A percentile compares a stretch with the other conserved stretches of the same genome.
Conservation (phyloP, 768 basidiomycete genomes). For the Russula abietina region DNA sequence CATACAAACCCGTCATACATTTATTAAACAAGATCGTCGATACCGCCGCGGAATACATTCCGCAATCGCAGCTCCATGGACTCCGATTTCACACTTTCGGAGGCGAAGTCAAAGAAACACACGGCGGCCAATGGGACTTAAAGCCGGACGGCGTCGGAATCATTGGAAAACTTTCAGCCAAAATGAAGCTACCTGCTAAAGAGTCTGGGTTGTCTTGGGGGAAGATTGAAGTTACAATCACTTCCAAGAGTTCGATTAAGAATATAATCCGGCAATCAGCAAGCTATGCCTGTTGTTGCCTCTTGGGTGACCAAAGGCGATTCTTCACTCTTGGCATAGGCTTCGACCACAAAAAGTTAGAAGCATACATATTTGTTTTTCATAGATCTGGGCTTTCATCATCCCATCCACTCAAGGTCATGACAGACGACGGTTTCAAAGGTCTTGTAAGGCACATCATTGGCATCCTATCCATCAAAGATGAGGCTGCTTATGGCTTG, state of each 20-base stretch:
- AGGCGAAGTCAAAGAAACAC: background rate
- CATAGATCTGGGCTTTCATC: background rate
- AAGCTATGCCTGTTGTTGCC: background rate
- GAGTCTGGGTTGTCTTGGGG: background rate
- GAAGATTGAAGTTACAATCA: background rate
- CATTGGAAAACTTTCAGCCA: background rate
- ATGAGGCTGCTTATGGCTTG: background rate
- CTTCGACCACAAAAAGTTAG: background rate
- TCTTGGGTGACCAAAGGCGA: background rate
- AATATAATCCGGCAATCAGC: background rate
- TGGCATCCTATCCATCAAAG: background rate
- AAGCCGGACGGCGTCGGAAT: background rate
- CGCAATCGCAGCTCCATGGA: background rate
- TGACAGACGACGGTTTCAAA: background rate
- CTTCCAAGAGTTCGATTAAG: background rate
- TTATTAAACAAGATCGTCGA: background rate
- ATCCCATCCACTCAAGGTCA: background rate
- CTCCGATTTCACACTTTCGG: background rate
- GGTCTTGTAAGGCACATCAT: background rate
- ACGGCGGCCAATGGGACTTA: background rate
- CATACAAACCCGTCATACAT: background rate
- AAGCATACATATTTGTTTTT: background rate
- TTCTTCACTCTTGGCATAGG: background rate
- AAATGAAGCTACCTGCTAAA: too few relatives aligned
- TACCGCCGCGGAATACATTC: background rate